Evolutionary conservation across 257 asterid genomes (phyloP), one percentile per base, ranked within the genome.

Genomic region (Misopates orontium): DNA sequence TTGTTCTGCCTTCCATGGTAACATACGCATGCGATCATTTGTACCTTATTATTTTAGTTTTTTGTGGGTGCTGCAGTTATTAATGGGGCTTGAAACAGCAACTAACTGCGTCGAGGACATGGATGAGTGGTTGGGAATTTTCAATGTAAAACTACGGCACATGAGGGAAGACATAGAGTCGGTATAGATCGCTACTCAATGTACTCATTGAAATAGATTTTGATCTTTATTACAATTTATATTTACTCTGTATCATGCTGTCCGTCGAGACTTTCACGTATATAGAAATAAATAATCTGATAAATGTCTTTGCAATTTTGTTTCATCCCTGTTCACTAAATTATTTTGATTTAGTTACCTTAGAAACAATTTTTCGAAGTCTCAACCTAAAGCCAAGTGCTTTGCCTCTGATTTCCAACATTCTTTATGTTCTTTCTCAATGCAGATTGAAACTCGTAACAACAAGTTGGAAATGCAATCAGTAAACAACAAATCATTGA

Each of bases 101-200:
- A 71, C 80, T 58, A 90, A 77, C 76, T 85, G 95, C 75, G 97
- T 90, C 55, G 99, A 94, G 67, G 99, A 94, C 75, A 83, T 94
- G 97, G 99, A 94, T 82, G 96, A 94, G 76, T 94, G 99, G 99
- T 72, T 94, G 75, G 71, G 95, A 78, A 94, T 94, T 71, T 94
- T 94, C 67, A 94, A 94, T 76, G 81, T 94, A 36, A 94, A 94
- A 81, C 87, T 94, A 68, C 84, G 96, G 76, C 99, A 94, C 84
- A 94, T 94, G 99, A 88, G 99, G 79, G 97, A 94, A 85, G 99
- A 94, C 77, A 94, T 94, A 54, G 97, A 94, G 78, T 88, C 97
- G 79, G 99, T 94, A 79, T 62, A 76, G 56, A 72, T 71, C 71
- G 75, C 53, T 67, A 21, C 49, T 67, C 51, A 57, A 56, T 66